Conservation (phyloP, 176 grass and related monocot genomes). For the Lolium multiflorum region DNA sequence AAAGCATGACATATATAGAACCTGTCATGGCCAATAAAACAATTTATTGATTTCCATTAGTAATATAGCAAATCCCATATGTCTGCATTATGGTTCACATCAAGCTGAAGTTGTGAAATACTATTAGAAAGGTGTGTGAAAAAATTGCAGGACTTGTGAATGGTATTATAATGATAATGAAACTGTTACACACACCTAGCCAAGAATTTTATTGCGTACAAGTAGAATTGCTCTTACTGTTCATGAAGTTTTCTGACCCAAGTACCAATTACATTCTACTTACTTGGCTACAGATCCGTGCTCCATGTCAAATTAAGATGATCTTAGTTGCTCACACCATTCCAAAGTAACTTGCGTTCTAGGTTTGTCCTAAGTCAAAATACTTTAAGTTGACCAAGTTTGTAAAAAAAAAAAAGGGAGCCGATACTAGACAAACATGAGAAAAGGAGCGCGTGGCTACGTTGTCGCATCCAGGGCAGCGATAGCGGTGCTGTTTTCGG, state of each 20-base stretch:
- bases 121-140: not conserved
- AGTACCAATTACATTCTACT: not conserved
- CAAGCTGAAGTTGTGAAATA: conserved; percentile 19
- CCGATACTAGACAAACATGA: too few species aligned
- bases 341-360: too few species aligned
- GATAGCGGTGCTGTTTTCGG: too few species aligned
- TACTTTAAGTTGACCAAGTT: too few species aligned
- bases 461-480: too few species aligned
- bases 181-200: conserved; percentile 1
- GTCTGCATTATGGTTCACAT: conserved; percentile 1
- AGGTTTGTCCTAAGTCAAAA: too few species aligned
- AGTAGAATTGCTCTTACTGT: not conserved
- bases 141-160: not conserved
- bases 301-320: not conserved
- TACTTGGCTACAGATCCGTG: not conserved
- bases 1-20: not conserved
- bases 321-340: not conserved
- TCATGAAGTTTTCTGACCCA: not conserved
- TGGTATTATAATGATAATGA: conserved; percentile 9
- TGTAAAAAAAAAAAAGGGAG: too few species aligned
- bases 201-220: not conserved
- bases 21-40: not conserved
- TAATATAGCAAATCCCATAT: not conserved
- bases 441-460: too few species aligned
- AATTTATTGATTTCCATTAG: not conserved